A percentile compares a stretch with the other conserved stretches of the same genome.
Conservation (phyloP, 176 grass and related monocot genomes). For the Avena insularis region DNA sequence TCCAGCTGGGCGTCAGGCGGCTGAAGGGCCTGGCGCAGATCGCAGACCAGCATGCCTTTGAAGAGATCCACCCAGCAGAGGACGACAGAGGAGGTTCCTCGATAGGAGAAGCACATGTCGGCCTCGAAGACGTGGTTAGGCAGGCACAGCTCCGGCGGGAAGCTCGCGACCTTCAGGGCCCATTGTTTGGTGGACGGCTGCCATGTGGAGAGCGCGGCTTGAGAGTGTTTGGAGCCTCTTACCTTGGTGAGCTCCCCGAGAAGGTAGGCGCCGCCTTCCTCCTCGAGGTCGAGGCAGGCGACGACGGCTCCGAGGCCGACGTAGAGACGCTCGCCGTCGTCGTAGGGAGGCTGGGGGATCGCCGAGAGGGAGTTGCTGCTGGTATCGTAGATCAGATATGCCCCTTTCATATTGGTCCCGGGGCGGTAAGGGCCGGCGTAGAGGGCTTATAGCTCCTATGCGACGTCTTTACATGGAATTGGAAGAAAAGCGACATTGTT, state of each 20-base stretch:
- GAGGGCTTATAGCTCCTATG: too few relatives aligned
- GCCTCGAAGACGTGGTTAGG: not conserved
- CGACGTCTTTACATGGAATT: too few relatives aligned
- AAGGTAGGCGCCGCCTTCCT: not conserved
- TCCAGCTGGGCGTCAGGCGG: not conserved
- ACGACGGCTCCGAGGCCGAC: not conserved
- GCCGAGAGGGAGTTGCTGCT: not conserved
- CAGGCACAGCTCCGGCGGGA: not conserved
- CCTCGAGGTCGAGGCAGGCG: not conserved
- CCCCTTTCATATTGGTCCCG: not conserved
- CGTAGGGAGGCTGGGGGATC: not conserved
- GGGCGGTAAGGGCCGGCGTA: not conserved
- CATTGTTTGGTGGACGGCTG: not conserved
- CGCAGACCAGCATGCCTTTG: not conserved
- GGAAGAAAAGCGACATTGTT: too few relatives aligned
- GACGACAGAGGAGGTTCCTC: too few relatives aligned
- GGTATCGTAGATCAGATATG: not conserved
- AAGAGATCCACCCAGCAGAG: conserved; percentile 35
- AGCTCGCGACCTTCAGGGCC: not conserved
- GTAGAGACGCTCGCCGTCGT: not conserved
- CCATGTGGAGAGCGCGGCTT: conserved; percentile 16
- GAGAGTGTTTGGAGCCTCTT: not conserved
- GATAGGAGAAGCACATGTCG: not conserved
- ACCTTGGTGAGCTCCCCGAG: not conserved
- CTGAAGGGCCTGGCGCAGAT: not conserved